phyloP scores from a whole-genome alignment of 148 eudicot species.

The Suaeda aralocaspica region DNA sequence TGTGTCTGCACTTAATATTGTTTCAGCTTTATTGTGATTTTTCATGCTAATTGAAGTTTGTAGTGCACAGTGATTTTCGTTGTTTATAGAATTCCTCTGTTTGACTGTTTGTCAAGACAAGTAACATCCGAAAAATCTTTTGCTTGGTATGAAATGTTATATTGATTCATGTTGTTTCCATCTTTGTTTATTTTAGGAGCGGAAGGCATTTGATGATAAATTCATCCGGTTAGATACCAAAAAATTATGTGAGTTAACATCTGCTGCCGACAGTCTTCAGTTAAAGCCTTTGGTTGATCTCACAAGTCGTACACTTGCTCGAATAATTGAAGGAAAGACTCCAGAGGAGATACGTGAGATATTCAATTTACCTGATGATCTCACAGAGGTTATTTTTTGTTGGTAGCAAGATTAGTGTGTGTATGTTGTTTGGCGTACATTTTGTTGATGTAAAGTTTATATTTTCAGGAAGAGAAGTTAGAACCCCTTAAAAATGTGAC shows the following conservation, averaged over 20 bases:
- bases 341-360: conserved; percentile 80
- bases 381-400: conserved; percentile 55
- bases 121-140: neutral
- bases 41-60: neutral
- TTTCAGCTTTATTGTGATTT: neutral
- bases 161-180: conserved; percentile 3
- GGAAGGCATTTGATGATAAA: conserved; percentile 70
- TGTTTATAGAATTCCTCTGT: neutral
- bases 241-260: conserved; percentile 61
- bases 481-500: conserved; percentile 76
- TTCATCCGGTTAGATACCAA: conserved; percentile 57
- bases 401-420: conserved; percentile 14
- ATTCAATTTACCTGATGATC: conserved; percentile 78
- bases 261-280: conserved; percentile 80
- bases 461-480: conserved; percentile 77
- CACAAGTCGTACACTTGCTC: conserved; percentile 71
- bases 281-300: conserved; percentile 78
- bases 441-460: conserved; percentile 16
- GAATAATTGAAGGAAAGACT: conserved; percentile 75
- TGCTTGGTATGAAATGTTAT: neutral
- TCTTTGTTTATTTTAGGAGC: conserved; percentile 42
- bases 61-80: neutral
- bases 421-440: neutral
- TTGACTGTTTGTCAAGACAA: neutral
- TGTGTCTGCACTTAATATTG: conserved; percentile 2